A percentile compares a stretch with the other conserved stretches of the same genome.
Evolutionary conservation across 495 filamentous ascomycete genomes (phyloP).

Genomic region (Chaetomidium leptoderma): DNA sequence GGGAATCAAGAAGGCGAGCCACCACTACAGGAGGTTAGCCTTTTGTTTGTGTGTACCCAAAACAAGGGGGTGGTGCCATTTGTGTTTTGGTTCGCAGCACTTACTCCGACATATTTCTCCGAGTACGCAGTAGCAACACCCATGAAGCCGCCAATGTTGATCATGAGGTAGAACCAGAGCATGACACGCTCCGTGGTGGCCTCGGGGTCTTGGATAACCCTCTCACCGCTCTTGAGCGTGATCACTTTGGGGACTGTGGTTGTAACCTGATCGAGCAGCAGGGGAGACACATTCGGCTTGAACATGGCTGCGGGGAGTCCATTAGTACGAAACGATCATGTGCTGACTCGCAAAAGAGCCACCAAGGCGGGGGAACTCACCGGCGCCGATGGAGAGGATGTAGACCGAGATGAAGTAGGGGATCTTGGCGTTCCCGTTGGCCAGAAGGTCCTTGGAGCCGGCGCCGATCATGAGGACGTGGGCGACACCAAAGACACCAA

Average conservation of each 20-base stretch:
- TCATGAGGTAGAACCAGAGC: constrained; percentile 60
- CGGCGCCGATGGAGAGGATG: constrained; percentile 58
- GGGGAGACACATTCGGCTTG: constrained; percentile 64
- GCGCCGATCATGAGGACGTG: constrained; percentile 60
- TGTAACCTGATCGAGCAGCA: constrained; percentile 56
- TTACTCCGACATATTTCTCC: constrained; percentile 50
- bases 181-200: constrained; percentile 60
- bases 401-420: constrained; percentile 58
- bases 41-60: no score
- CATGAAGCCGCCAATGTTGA: constrained; percentile 63
- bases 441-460: constrained; percentile 57
- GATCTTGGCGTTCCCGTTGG: constrained; percentile 49
- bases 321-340: background rate
- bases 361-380: constrained; percentile 44
- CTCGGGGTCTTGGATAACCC: constrained; percentile 56
- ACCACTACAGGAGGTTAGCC: constrained; percentile 46
- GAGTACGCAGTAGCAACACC: constrained; percentile 48
- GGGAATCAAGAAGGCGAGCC: constrained; percentile 67
- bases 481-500: constrained; percentile 59
- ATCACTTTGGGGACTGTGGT: constrained; percentile 44
- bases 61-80: background rate
- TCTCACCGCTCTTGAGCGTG: constrained; percentile 44
- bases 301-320: constrained; percentile 45
- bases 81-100: background rate
- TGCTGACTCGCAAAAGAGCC: no score